phyloP scores from a whole-genome alignment of 768 basidiomycete species.

The Lactifluus subvellereus region DNA sequence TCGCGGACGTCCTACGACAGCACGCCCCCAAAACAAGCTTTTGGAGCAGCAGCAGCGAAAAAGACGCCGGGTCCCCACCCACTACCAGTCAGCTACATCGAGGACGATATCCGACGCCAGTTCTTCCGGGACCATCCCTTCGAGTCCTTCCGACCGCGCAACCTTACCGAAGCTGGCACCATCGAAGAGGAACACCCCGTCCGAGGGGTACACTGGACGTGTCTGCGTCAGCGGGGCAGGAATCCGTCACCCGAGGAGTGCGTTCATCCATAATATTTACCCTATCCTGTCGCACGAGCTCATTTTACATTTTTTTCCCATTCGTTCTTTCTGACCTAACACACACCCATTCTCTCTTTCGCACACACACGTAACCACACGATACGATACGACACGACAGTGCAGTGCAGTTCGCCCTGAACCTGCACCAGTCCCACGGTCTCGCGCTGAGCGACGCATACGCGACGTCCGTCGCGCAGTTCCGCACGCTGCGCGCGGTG shows the following conservation, averaged over 20 bases:
- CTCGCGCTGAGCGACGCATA: constrained; percentile 77
- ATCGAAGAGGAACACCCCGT: constrained; percentile 54
- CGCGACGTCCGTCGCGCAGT: constrained; percentile 71
- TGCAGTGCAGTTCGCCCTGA: constrained; percentile 72
- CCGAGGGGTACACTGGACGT: constrained; percentile 62
- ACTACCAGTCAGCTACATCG: constrained; percentile 63
- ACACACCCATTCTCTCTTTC: neutral
- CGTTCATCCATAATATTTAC: constrained; percentile 29
- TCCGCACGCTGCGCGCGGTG: constrained; percentile 81
- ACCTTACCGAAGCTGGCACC: constrained; percentile 63
- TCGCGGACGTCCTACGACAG: constrained; percentile 50
- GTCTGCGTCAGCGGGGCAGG: constrained; percentile 71
- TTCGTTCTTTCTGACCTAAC: neutral
- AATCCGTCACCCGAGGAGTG: constrained; percentile 91
- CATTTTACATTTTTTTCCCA: neutral
- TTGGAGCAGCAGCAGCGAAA: neutral
- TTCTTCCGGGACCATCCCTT: constrained; percentile 98
- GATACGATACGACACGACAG: constrained; percentile 37
- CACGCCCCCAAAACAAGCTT: constrained; percentile 17
- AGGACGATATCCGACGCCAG: constrained; percentile 80
- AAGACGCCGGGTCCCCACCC: constrained; percentile 32
- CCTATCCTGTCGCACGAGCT: too few species aligned
- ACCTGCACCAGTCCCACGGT: constrained; percentile 61
- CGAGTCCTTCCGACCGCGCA: constrained; percentile 80
- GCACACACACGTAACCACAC: constrained; percentile 13